These are phyloP conservation scores for Botryotinia calthae DNA, from an alignment of 2,329 filamentous ascomycete species.

Conservation along the genomic window DNA sequence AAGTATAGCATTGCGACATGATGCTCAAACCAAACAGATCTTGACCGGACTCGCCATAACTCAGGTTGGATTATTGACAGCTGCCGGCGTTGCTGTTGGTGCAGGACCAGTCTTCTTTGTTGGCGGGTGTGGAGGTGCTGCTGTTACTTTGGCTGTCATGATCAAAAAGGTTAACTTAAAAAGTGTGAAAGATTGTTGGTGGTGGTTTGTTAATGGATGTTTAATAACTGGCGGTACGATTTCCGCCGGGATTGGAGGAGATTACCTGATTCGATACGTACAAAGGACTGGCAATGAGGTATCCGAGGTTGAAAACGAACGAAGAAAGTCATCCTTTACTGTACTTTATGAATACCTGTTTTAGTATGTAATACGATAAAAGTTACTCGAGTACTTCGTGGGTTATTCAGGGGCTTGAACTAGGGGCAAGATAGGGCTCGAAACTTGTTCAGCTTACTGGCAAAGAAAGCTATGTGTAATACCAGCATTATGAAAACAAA, in stretches of 20 bases:
- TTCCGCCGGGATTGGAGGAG: constrained; percentile 55
- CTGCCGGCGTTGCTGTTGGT: constrained; percentile 65
- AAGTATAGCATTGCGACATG: constrained; percentile 79
- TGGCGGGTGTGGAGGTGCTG: constrained; percentile 64
- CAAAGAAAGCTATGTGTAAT: not conserved
- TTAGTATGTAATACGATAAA: not conserved
- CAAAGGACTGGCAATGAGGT: constrained; percentile 23
- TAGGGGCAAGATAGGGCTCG: too few species aligned
- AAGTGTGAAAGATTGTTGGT: constrained; percentile 67
- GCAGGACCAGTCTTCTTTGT: constrained; percentile 67
- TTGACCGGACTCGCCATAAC: constrained; percentile 65
- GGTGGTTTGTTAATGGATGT: constrained; percentile 73
- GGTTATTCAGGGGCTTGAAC: not conserved
- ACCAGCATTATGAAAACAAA: not conserved
- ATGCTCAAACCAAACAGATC: constrained; percentile 72
- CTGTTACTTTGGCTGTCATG: constrained; percentile 61
- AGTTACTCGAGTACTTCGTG: too few species aligned
- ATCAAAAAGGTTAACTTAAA: constrained; percentile 66
- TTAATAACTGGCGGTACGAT: constrained; percentile 66
- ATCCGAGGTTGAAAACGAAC: not conserved
- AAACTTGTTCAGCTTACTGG: not conserved
- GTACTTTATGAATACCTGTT: constrained; percentile 13
- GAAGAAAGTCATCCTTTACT: constrained; percentile 19
- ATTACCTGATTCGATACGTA: constrained; percentile 57
- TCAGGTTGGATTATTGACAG: constrained; percentile 68